phyloP scores from a whole-genome alignment of 2,329 filamentous ascomycete species.

The Hypomyces perniciosus region DNA sequence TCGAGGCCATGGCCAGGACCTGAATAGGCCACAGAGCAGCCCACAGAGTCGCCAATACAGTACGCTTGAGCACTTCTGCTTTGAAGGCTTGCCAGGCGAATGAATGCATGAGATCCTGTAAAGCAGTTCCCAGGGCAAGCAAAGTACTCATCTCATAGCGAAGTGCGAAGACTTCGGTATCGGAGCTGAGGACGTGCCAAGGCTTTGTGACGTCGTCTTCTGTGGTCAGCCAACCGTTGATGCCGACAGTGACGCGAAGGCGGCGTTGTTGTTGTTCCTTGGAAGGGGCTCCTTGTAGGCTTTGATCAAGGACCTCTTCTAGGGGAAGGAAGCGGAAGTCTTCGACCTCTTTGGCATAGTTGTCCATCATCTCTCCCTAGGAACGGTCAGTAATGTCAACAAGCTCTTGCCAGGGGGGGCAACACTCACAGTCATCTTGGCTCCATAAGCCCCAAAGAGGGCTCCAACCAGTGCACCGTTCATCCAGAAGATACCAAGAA shows the following conservation, averaged over 20 bases:
- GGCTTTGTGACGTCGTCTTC: slow-evolving; percentile 71
- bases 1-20: slow-evolving; percentile 58
- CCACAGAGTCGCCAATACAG: slow-evolving; percentile 61
- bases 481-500: slow-evolving; percentile 79
- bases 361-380: slow-evolving; percentile 74
- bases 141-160: slow-evolving; percentile 77
- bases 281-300: slow-evolving; percentile 2
- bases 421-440: slow-evolving; percentile 53
- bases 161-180: slow-evolving; percentile 76
- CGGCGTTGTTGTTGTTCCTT: slow-evolving; percentile 35
- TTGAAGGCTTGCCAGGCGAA: slow-evolving; percentile 72
- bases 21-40: slow-evolving; percentile 65
- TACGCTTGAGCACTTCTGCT: slow-evolving; percentile 66
- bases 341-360: slow-evolving; percentile 80
- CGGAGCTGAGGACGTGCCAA: slow-evolving; percentile 67
- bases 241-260: slow-evolving; percentile 74
- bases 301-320: slow-evolving; percentile 37
- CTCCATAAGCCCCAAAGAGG: slow-evolving; percentile 84
- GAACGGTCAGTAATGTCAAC: no score
- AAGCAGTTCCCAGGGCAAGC: slow-evolving; percentile 66
- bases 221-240: slow-evolving; percentile 78
- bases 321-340: slow-evolving; percentile 77
- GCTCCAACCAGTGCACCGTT: slow-evolving; percentile 80
- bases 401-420: neutral
- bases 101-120: slow-evolving; percentile 65